Conservation (phyloP, 1,139 yeast species). For the Diutina sp. region DNA sequence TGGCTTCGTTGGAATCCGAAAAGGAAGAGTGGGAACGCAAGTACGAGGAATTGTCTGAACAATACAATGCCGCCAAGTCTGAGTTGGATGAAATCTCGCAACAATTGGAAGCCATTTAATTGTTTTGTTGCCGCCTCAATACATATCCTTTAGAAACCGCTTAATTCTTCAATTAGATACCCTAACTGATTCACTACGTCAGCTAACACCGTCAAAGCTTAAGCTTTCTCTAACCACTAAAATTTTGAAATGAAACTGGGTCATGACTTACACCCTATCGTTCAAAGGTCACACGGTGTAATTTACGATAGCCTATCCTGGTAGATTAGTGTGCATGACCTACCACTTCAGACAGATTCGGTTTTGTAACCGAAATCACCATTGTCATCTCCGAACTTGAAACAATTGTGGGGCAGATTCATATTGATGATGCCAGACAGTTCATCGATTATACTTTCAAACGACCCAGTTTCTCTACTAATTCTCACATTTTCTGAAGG, state of each 20-base stretch:
- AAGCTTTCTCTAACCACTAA: too few species aligned
- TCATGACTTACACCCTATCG: not conserved
- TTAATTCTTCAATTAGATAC: not conserved
- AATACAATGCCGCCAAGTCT: constrained; percentile 72
- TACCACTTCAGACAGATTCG: not conserved
- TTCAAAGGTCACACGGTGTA: not conserved
- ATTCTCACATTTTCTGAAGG: too few species aligned
- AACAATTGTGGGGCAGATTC: not conserved
- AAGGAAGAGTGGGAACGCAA: constrained; percentile 88
- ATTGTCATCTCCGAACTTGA: not conserved
- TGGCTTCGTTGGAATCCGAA: constrained; percentile 82
- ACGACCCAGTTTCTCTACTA: too few species aligned
- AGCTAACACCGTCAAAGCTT: too few species aligned
- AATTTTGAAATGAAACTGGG: not conserved
- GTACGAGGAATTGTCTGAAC: constrained; percentile 75
- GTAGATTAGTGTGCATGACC: not conserved
- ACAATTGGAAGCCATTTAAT: constrained; percentile 76
- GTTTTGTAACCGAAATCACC: not conserved
- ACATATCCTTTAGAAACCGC: not conserved
- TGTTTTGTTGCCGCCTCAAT: not conserved
- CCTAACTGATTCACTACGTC: not conserved
- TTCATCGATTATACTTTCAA: too few species aligned
- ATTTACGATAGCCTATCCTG: not conserved
- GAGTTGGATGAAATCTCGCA: constrained; percentile 91
- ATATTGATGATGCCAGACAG: too few species aligned